These are phyloP conservation scores for Coccinonectria pachysandricola DNA, from an alignment of 2,329 filamentous ascomycete genomes.

Conservation along the genomic window DNA sequence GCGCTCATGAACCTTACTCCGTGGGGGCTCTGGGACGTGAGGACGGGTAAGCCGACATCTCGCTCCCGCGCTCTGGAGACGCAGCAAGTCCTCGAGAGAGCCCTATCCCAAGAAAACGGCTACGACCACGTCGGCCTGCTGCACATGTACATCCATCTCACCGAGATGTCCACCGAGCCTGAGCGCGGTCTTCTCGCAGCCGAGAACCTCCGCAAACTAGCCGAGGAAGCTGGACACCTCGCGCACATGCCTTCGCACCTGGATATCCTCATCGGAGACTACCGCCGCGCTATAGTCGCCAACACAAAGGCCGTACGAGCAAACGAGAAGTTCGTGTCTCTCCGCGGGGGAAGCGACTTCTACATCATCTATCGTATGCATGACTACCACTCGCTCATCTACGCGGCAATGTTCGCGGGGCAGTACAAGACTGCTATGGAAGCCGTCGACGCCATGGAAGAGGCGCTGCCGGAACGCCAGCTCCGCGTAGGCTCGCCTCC, in stretches of 20 bases:
- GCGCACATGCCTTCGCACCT: slow-evolving; percentile 67
- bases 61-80: slow-evolving; percentile 24
- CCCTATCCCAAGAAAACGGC: slow-evolving; percentile 33
- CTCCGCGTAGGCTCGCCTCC: slow-evolving; percentile 42
- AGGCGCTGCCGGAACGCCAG: slow-evolving; percentile 44
- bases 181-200: slow-evolving; percentile 50
- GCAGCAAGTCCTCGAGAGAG: slow-evolving; percentile 28
- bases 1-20: slow-evolving; percentile 34
- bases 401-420: slow-evolving; percentile 67
- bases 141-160: slow-evolving; percentile 67
- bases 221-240: slow-evolving; percentile 58
- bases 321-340: slow-evolving; percentile 52
- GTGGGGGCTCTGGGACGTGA: slow-evolving; percentile 30
- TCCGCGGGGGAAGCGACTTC: slow-evolving; percentile 52
- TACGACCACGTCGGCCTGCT: slow-evolving; percentile 57
- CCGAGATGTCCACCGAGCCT: slow-evolving; percentile 60
- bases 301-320: slow-evolving; percentile 55
- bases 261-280: slow-evolving; percentile 62
- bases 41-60: slow-evolving; percentile 21
- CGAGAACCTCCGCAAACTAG: slow-evolving; percentile 50
- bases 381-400: slow-evolving; percentile 62
- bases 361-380: slow-evolving; percentile 66
- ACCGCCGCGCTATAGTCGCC: slow-evolving; percentile 45
- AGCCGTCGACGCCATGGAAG: slow-evolving; percentile 46
- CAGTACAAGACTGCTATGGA: slow-evolving; percentile 50